These are phyloP conservation scores for Termitomyces sp. DNA, from an alignment of 768 basidiomycete genomes.

Conservation along the genomic window DNA sequence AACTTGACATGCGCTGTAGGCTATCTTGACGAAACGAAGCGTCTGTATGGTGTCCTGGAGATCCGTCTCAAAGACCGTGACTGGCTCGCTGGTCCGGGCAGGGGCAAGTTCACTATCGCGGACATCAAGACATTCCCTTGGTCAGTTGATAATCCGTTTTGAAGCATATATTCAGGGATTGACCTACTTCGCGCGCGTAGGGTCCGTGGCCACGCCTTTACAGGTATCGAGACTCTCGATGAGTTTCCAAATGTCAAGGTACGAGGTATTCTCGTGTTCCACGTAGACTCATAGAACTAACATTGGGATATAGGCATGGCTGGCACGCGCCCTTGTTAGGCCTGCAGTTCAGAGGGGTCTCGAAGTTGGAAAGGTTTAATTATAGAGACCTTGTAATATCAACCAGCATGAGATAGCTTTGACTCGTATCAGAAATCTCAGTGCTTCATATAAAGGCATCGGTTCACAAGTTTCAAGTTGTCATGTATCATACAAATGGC, in stretches of 20 bases:
- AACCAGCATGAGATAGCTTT: background rate
- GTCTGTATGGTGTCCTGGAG: conserved; percentile 81
- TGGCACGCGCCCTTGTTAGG: conserved; percentile 14
- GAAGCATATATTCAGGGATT: background rate
- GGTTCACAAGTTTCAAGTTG: background rate
- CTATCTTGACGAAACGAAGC: conserved; percentile 75
- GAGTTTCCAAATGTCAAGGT: conserved; percentile 22
- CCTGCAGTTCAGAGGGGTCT: conserved; percentile 18
- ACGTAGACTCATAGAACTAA: background rate
- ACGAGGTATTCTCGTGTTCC: background rate
- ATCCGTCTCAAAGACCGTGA: conserved; percentile 69
- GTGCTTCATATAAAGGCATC: background rate
- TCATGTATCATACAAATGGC: background rate
- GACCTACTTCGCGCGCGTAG: conserved; percentile 25
- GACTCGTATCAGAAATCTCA: background rate
- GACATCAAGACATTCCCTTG: conserved; percentile 68
- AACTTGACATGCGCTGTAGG: conserved; percentile 33
- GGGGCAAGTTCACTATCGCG: conserved; percentile 64
- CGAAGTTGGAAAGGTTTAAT: conserved; percentile 8
- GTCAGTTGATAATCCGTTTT: conserved; percentile 24
- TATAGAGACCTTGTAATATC: background rate
- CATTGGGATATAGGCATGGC: conserved; percentile 15
- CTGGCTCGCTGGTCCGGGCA: conserved; percentile 72
- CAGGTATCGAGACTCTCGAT: conserved; percentile 25
- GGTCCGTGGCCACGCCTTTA: conserved; percentile 43